Conservation (phyloP, 495 filamentous ascomycete species). For the Tuber melanosporum region DNA sequence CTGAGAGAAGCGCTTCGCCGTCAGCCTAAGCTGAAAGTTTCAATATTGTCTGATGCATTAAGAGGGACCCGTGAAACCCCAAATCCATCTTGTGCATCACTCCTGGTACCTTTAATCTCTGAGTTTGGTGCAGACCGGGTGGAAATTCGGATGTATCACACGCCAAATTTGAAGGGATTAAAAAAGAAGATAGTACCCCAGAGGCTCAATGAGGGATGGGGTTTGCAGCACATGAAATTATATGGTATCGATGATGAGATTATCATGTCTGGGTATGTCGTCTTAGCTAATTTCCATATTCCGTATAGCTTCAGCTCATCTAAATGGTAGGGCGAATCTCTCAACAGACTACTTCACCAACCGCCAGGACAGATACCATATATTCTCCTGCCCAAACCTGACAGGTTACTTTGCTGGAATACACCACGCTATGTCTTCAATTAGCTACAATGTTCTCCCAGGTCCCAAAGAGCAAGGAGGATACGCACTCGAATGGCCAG, state of each 20-base stretch:
- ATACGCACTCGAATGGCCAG: conserved; percentile 73
- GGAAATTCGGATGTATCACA: conserved; percentile 95
- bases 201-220: conserved; percentile 96
- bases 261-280: conserved; percentile 73
- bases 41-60: conserved; percentile 86
- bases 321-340: conserved; percentile 64
- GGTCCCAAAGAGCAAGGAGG: conserved; percentile 52
- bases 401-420: conserved; percentile 76
- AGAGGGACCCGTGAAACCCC: conserved; percentile 89
- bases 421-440: conserved; percentile 65
- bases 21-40: conserved; percentile 73
- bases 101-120: conserved; percentile 69
- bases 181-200: conserved; percentile 76
- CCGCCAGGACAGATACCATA: conserved; percentile 87
- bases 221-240: conserved; percentile 97
- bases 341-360: conserved; percentile 95
- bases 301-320: neutral
- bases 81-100: conserved; percentile 78
- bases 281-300: conserved; percentile 3
- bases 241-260: conserved; percentile 96
- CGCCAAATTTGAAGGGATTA: conserved; percentile 84
- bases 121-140: conserved; percentile 84
- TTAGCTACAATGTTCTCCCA: conserved; percentile 75
- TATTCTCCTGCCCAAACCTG: conserved; percentile 71
- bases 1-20: conserved; percentile 65